phyloP scores from a whole-genome alignment of 352 stramenopile genomes.

The Phytopythium cucurbitacearum region DNA sequence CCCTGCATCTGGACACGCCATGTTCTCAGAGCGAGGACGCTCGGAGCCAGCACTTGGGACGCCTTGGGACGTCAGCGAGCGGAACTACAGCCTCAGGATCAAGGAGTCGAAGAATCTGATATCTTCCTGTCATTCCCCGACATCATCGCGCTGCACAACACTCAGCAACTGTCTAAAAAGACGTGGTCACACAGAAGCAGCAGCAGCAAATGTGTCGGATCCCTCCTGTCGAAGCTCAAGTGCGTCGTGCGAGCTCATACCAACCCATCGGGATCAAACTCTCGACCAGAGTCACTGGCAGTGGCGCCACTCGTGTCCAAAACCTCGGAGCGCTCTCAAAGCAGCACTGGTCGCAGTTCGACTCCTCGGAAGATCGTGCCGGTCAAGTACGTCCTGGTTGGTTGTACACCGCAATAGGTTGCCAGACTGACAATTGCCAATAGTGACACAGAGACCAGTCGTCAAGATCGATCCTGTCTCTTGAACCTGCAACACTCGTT shows the following conservation, averaged over 20 bases:
- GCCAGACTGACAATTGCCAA: not conserved
- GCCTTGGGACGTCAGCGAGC: conserved; percentile 27
- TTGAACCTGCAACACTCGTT: not conserved
- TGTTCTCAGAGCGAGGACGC: conserved; percentile 40
- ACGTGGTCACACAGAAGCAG: not conserved
- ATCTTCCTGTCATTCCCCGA: conserved; percentile 34
- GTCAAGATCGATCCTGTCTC: no score
- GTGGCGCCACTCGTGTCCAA: conserved; percentile 1
- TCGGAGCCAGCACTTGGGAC: conserved; percentile 46
- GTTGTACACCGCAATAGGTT: not conserved
- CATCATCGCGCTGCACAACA: conserved; percentile 21
- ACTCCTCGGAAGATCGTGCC: conserved; percentile 34
- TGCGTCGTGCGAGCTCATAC: not conserved
- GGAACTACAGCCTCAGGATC: conserved; percentile 22
- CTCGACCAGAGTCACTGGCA: not conserved
- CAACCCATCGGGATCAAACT: not conserved
- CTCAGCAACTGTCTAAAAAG: no score
- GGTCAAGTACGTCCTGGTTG: conserved; percentile 17
- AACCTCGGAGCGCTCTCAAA: not conserved
- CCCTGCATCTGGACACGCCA: conserved; percentile 55
- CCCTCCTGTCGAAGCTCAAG: not conserved
- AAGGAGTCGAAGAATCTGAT: no score
- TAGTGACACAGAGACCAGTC: no score
- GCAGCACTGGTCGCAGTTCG: conserved; percentile 7
- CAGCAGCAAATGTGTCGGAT: not conserved